Conservation (phyloP, 805 yeast species). For the Candida tammaniensis region DNA sequence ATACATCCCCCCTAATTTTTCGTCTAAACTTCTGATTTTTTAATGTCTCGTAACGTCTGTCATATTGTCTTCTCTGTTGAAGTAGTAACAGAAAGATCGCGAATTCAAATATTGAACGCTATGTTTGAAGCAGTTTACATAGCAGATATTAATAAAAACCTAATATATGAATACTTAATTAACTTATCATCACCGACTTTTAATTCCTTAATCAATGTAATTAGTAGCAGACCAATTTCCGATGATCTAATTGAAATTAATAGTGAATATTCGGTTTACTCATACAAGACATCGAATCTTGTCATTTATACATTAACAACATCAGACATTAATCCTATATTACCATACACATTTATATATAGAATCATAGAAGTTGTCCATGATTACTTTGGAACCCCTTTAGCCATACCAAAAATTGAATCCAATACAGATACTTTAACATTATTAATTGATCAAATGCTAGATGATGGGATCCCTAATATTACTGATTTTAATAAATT, state of each 20-base stretch:
- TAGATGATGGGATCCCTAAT: constrained; percentile 75
- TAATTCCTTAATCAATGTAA: constrained; percentile 20
- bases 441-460: constrained; percentile 69
- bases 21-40: neutral
- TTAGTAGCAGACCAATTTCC: constrained; percentile 4
- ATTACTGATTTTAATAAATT: constrained; percentile 69
- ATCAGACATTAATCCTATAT: constrained; percentile 42
- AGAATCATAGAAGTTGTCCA: constrained; percentile 49
- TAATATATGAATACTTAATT: constrained; percentile 36
- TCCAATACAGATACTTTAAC: constrained; percentile 70
- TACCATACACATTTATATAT: constrained; percentile 53
- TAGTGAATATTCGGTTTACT: constrained; percentile 26
- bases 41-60: neutral
- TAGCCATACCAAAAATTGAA: constrained; percentile 57
- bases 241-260: constrained; percentile 28
- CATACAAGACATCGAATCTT: constrained; percentile 20
- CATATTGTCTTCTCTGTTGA: neutral
- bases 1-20: constrained; percentile 3
- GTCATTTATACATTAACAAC: constrained; percentile 27
- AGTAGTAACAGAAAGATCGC: neutral
- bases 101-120: neutral
- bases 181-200: constrained; percentile 31
- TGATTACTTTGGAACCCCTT: constrained; percentile 56
- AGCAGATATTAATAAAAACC: constrained; percentile 30
- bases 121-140: constrained; percentile 45